Evolutionary conservation across 1,284 basidiomycete genomes (phyloP).

Genomic region (Papiliotrema nemorosa): DNA sequence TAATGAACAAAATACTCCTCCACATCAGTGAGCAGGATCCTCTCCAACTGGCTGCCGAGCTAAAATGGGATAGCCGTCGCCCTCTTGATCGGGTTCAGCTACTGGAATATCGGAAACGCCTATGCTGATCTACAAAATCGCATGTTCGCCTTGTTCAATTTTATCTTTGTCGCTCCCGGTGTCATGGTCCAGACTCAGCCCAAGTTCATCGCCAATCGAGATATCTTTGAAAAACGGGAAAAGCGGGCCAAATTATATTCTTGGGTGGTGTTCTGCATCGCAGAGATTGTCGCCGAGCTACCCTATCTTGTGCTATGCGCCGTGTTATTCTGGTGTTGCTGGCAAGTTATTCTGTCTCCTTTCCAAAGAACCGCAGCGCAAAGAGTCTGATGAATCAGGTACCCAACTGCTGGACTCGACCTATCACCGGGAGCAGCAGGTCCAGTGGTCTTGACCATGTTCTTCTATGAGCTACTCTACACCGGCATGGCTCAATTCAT

Average conservation of each 20-base stretch:
- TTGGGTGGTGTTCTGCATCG: constrained; percentile 38
- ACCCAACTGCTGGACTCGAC: constrained; percentile 31
- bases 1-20: constrained; percentile 32
- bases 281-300: constrained; percentile 43
- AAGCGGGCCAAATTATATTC: constrained; percentile 46
- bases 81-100: constrained; percentile 43
- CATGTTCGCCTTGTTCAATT: constrained; percentile 42
- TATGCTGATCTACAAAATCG: constrained; percentile 28
- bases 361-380: too few species aligned
- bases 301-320: constrained; percentile 43
- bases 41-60: too few species aligned
- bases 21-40: constrained; percentile 4
- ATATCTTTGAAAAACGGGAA: constrained; percentile 47
- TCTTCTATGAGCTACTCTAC: constrained; percentile 46
- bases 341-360: constrained; percentile 15
- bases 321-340: constrained; percentile 33
- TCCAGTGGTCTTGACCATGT: constrained; percentile 43
- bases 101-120: constrained; percentile 36
- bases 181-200: constrained; percentile 48
- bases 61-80: constrained; percentile 23
- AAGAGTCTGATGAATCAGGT: too few species aligned
- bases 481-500: constrained; percentile 37
- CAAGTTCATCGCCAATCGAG: constrained; percentile 46
- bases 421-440: constrained; percentile 27
- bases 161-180: constrained; percentile 44